Percentiles rank a stretch among this genome's conserved stretches.
Conservation (phyloP, 164 flowering plant genomes). For the Warburgia ugandensis region DNA sequence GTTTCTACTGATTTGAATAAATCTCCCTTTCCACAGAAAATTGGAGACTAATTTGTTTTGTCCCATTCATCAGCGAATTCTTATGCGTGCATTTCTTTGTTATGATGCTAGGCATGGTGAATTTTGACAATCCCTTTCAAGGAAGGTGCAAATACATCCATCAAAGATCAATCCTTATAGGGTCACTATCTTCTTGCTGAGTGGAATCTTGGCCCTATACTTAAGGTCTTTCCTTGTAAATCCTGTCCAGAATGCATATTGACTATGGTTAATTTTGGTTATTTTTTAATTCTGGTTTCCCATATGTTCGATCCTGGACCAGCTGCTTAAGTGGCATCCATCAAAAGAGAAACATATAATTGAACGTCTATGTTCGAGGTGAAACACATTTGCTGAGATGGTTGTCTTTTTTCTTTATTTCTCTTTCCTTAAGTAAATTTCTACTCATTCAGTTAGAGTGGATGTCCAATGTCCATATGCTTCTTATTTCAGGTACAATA, state of each 20-base stretch:
- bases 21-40: too few relatives aligned
- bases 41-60: too few relatives aligned
- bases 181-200: conserved; percentile 17
- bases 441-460: background rate
- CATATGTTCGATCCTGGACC: conserved; percentile 20
- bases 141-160: conserved; percentile 16
- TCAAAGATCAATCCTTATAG: conserved; percentile 21
- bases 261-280: conserved; percentile 25
- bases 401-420: background rate
- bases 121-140: conserved; percentile 14
- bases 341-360: conserved; percentile 17
- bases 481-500: conserved; percentile 12
- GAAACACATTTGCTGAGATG: background rate
- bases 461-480: background rate
- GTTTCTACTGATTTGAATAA: too few relatives aligned
- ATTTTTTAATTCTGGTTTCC: conserved; percentile 22
- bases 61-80: too few relatives aligned
- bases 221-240: conserved; percentile 12
- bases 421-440: too few relatives aligned
- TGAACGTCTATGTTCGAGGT: conserved; percentile 16
- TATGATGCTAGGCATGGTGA: conserved; percentile 13
- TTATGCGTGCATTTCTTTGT: too few relatives aligned
- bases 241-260: conserved; percentile 16
- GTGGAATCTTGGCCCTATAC: conserved; percentile 12
- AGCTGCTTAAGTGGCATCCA: conserved; percentile 20